Evolutionary conservation across 2,329 filamentous ascomycete genomes (phyloP).

Genomic region (Colletotrichum coccodes): DNA sequence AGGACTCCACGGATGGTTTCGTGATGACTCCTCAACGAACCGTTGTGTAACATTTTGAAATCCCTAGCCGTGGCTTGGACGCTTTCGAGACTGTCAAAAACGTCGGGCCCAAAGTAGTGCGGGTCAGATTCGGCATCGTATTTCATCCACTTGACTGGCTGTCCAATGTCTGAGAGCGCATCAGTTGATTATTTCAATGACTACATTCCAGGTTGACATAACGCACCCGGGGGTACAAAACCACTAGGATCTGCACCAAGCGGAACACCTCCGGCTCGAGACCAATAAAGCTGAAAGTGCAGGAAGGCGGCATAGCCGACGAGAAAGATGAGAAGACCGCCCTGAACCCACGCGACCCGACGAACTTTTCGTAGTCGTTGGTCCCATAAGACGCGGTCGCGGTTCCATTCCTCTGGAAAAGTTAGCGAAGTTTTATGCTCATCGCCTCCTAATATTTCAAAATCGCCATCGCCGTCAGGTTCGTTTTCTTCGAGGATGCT

Average conservation of each 20-base stretch:
- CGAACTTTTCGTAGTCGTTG: neutral
- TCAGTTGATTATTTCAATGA: neutral
- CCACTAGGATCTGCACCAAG: conserved; percentile 20
- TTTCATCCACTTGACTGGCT: conserved; percentile 20
- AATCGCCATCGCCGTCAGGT: neutral
- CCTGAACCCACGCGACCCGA: conserved; percentile 1
- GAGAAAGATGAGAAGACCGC: neutral
- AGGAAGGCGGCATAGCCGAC: neutral
- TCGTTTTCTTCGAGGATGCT: neutral
- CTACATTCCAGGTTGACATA: neutral
- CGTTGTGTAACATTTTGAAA: conserved; percentile 24
- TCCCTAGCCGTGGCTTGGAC: conserved; percentile 11
- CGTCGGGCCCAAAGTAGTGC: conserved; percentile 18
- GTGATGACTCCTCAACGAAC: neutral
- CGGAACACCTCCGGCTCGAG: neutral
- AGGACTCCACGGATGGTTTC: neutral
- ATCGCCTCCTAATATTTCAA: conserved; percentile 3
- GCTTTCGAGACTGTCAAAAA: conserved; percentile 14
- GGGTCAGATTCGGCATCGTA: conserved; percentile 21
- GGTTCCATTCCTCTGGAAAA: conserved; percentile 23
- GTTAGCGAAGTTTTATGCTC: neutral
- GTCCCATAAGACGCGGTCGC: conserved; percentile 4
- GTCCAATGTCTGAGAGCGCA: neutral
- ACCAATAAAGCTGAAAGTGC: neutral
- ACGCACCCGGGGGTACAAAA: conserved; percentile 16